Percentiles rank a stretch among this genome's conserved stretches.
phyloP scores from a whole-genome alignment of 768 basidiomycete species.

The Mycena maculata region DNA sequence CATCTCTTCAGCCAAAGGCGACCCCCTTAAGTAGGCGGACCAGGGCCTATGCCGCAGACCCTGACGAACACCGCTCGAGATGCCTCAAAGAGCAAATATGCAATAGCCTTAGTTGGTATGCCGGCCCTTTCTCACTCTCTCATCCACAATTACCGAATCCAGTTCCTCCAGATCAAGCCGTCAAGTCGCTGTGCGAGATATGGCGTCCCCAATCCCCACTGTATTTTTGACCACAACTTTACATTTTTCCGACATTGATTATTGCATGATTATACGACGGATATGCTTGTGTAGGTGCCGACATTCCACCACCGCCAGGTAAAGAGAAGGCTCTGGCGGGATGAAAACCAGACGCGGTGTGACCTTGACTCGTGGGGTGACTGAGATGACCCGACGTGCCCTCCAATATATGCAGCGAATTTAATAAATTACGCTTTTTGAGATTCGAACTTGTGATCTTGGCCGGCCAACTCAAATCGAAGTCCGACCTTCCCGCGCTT shows the following conservation, averaged over 20 bases:
- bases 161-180: conserved; percentile 73
- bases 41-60: conserved; percentile 46
- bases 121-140: conserved; percentile 31
- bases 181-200: conserved; percentile 81
- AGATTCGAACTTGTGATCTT: too few species aligned
- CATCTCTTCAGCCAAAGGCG: conserved; percentile 55
- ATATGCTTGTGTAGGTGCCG: too few species aligned
- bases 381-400: not conserved
- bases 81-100: conserved; percentile 71
- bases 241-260: too few species aligned
- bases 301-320: too few species aligned
- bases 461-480: too few species aligned
- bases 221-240: conserved; percentile 67
- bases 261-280: too few species aligned
- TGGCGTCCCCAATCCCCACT: conserved; percentile 82
- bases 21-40: conserved; percentile 47
- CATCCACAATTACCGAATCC: conserved; percentile 31
- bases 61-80: conserved; percentile 45
- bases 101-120: conserved; percentile 78
- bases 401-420: not conserved
- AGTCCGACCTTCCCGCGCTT: too few species aligned
- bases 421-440: not conserved
- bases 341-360: not conserved
- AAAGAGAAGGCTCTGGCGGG: too few species aligned
- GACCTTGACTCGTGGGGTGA: not conserved